Base-by-base conservation (phyloP, 495 filamentous ascomycete genomes). In the Venustampulla echinocandica region DNA sequence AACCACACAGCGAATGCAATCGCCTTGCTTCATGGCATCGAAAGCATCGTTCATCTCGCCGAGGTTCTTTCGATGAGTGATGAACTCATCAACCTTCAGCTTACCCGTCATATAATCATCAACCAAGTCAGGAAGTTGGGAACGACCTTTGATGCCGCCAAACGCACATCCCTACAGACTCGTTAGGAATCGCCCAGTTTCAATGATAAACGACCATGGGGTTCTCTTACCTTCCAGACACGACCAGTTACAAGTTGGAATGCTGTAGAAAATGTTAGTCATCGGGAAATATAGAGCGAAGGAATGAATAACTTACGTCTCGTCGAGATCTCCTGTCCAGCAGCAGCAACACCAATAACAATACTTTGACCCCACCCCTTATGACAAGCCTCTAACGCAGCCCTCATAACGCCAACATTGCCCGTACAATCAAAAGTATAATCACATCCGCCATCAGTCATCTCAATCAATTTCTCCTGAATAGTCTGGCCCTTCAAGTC, bases 351-450 rank as follows among this genome's bases (percentile, higher is more conserved):
- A 59, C 92, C 92, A 60, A 98, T 98, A 61, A 98, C 79, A 57
- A 98, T 94, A 58, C 86, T 93, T 80, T 97, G 80, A 49, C 92
- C 92, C 92, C 92, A 98, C 23, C 92, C 92, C 77, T 98, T 98
- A 69, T 98, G 93, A 69, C 92, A 98, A 28, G 92, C 90, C 71
- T 98, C 92, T 38, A 98, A 77, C 36, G 92, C 92, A 22, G 85
- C 85, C 49, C 92, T 79, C 92, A 98, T 98, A 27, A 98, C 92
- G 42, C 81, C 76, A 20, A 95, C 89, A 59, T 97, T 97, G 15
- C 92, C 92, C 3, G 92, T 98, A 71, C 92, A 98, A 70, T 98
- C 92, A 61, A 98, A 98, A 38, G 92, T 98, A 70, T 97, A 98
- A 70, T 98, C 92, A 61, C 89, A 92, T 14, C 92, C 92, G 49